Evolutionary conservation across 2,329 filamentous ascomycete species (phyloP), one percentile per base, ranked within the genome.

Genomic region (Monosporascus ibericus): DNA sequence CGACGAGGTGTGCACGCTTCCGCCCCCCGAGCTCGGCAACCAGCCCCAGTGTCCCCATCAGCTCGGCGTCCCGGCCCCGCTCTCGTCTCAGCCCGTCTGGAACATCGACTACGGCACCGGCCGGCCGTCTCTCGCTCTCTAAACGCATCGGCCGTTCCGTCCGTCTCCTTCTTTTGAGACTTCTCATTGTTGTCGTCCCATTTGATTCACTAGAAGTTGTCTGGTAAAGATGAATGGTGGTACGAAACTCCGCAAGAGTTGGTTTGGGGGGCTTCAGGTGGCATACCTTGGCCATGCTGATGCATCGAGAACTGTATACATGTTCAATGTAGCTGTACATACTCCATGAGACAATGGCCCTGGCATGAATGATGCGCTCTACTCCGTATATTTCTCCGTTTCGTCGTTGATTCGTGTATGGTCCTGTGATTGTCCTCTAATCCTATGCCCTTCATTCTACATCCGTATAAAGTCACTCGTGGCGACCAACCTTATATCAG

Each of bases 31-130:
- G 14, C 63, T 63, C 37, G 63, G 64, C 48, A 79, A 79, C 60
- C 75, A 78, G 63, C 65, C 76, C 1, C 63, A 62, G 2, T 79
- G 76, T 58, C 55, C 67, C 0, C 69, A 75, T 59, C 65, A 62
- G 3, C 67, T 79, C 14, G 77, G 76, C 40, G 50, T 66, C 9
- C 63, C 66, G 2, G 61, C 62, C 1, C 34, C 48, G 4, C 62
- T 79, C 47, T 69, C 68, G 17, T 60, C 60, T 5, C 55, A 66
- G 1, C 71, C 74, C 0, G 76, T 79, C 5, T 75, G 69, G 49
- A 76, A 80, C 55, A 72, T 80, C 42, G 59, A 65, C 24, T 80
- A 79, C 52, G 72, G 71, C 1, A 72, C 66, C 2, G 77, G 75
- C 2, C 58, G 73, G 30, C 5, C 24, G 25, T 55, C 58, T 18